phyloP scores from a whole-genome alignment of 768 basidiomycete species.

The Rhodotorula graminis region DNA sequence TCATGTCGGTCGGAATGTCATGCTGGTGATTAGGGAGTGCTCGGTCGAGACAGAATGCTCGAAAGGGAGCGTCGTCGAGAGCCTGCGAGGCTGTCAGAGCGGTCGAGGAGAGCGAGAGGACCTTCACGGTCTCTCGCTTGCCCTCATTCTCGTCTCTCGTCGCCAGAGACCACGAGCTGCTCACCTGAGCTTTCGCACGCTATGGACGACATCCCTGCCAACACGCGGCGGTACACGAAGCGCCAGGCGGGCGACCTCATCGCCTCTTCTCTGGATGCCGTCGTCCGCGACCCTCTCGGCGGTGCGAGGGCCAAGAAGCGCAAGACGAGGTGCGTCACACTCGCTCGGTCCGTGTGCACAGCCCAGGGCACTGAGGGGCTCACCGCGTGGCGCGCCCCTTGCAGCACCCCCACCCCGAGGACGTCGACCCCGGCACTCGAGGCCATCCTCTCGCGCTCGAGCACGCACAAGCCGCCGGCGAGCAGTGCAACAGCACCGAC shows the following conservation, averaged over 20 bases:
- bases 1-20: too few species aligned
- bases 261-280: conserved; percentile 3
- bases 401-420: background rate
- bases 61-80: too few species aligned
- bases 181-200: background rate
- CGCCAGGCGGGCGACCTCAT: background rate
- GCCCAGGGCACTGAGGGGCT: too few species aligned
- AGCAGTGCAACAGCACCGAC: background rate
- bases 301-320: background rate
- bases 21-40: too few species aligned
- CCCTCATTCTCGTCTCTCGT: too few species aligned
- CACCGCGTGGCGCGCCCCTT: rapidly evolving
- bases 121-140: too few species aligned
- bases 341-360: too few species aligned
- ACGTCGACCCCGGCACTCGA: conserved; percentile 32
- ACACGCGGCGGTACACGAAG: background rate
- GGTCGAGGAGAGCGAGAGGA: too few species aligned
- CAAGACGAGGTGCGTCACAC: conserved; percentile 3
- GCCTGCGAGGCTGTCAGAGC: too few species aligned
- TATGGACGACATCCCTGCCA: background rate
- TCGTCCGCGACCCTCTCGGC: background rate
- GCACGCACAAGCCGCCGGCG: background rate
- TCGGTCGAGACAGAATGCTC: too few species aligned
- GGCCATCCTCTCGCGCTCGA: conserved; percentile 12
- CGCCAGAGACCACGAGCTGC: background rate